Evolutionary conservation across 257 asterid species (phyloP), one percentile per base, ranked within the genome.

Genomic region (Solanum pennellii): DNA sequence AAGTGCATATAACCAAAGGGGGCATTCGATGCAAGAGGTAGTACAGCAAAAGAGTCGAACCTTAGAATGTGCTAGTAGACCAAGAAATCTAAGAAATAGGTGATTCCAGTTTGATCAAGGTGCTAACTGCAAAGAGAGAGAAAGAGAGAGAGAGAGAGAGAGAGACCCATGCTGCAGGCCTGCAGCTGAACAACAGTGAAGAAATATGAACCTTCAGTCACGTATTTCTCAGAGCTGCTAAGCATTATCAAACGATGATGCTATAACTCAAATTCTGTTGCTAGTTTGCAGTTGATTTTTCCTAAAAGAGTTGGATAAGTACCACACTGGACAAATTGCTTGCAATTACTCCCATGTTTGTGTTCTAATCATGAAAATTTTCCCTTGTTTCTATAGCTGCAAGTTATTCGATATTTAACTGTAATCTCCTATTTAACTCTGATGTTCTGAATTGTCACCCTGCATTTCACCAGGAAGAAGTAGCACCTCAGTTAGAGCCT

Each of bases 401-500:
- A 45, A 11, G 52, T 37, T 39, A 74, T 37, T 74, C 52, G 39
- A 76, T 76, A 76, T 4, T 9, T 6, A 76, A 76, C 23, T 41
- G 60, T 42, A 42, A 42, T 76, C 83, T 76, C 83, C 83, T 42
- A 12, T 41, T 82, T 14, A 33, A 76, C 25, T 33, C 71, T 88
- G 74, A 74, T 56, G 31, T 73, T 88, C 85, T 84, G 85, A 29
- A 20, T 82, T 29, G 45, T 88, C 21, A 41, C 88, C 71, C 71
- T 90, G 68, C 88, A 73, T 89, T 41, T 86, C 75, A 82, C 65
- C 94, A 97, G 99, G 99, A 97, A 92, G 99, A 97, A 93, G 99
- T 95, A 91, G 99, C 99, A n/a, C 99, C 98, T 15, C 99, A 97
- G 89, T 89, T 97, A 62, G 98, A 97, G 59, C 99, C 99, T 8